Percentiles rank a stretch among this genome's conserved stretches.
Evolutionary conservation across 768 basidiomycete species (phyloP).

Genomic region (Filobasidium wieringae): DNA sequence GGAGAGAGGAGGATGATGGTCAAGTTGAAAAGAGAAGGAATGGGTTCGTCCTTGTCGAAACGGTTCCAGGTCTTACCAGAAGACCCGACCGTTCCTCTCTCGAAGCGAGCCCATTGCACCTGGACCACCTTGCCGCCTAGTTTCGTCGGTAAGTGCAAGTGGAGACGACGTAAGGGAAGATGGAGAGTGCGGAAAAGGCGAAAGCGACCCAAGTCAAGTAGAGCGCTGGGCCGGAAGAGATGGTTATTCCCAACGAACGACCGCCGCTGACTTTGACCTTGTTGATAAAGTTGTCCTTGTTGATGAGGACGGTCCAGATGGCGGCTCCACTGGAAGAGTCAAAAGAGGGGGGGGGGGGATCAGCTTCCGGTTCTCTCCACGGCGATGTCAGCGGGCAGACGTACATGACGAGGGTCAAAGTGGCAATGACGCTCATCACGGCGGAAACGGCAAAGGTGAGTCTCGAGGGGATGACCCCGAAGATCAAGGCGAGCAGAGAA

Average conservation of each 20-base stretch:
- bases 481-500: constrained; percentile 25
- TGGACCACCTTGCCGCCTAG: not conserved
- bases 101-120: not conserved
- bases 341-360: constrained; percentile 20
- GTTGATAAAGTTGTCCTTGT: constrained; percentile 26
- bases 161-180: constrained; percentile 32
- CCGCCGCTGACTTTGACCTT: constrained; percentile 22
- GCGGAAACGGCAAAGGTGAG: constrained; percentile 30
- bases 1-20: not conserved
- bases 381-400: not conserved
- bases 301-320: constrained; percentile 34
- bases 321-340: constrained; percentile 30
- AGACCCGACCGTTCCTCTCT: not conserved
- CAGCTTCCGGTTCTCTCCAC: too few species aligned
- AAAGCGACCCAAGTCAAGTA: constrained; percentile 38
- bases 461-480: constrained; percentile 26
- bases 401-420: constrained; percentile 15
- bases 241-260: constrained; percentile 22
- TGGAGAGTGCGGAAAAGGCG: constrained; percentile 26
- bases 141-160: constrained; percentile 28
- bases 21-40: not conserved
- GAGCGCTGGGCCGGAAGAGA: constrained; percentile 27
- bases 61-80: not conserved
- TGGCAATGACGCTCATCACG: constrained; percentile 16
- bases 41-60: not conserved